Evolutionary conservation across 371 early-diverging fungal genomes (phyloP).

Genomic region (Mortierella sp.): DNA sequence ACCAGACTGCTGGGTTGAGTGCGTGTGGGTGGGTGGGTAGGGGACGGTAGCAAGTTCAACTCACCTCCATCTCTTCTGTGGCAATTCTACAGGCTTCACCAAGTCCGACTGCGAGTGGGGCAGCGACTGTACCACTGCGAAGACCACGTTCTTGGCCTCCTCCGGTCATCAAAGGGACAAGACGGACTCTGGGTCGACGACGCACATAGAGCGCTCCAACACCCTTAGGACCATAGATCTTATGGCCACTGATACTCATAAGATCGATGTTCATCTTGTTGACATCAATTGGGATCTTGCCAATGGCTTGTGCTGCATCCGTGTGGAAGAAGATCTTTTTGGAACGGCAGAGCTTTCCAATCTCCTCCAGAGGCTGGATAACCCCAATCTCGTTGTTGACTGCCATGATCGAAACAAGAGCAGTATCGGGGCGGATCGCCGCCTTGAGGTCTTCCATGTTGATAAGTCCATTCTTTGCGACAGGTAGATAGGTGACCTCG

Average conservation of each 20-base stretch:
- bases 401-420: conserved; percentile 96
- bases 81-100: conserved; percentile 97
- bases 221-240: conserved; percentile 99
- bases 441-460: conserved; percentile 81
- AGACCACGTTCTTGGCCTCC: conserved; percentile 99
- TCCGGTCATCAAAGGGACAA: conserved; percentile 94
- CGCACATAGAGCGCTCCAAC: conserved; percentile 98
- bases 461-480: conserved; percentile 88
- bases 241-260: conserved; percentile 98
- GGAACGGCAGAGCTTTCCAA: conserved; percentile 89
- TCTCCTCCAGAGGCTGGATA: conserved; percentile 96
- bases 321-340: conserved; percentile 97
- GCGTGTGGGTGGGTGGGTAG: no score
- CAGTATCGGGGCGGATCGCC: conserved; percentile 94
- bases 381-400: conserved; percentile 99
- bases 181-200: conserved; percentile 94
- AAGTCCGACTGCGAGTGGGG: conserved; percentile 96
- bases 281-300: conserved; percentile 98
- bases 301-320: conserved; percentile 99
- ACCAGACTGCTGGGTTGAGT: neutral
- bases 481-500: conserved; percentile 98
- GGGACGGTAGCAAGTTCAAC: conserved; percentile 11
- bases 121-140: conserved; percentile 97
- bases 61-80: conserved; percentile 88
- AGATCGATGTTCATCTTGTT: conserved; percentile 96